These are phyloP conservation scores for Themeda triandra DNA, from an alignment of 176 grass and related monocot genomes.

Conservation along the genomic window DNA sequence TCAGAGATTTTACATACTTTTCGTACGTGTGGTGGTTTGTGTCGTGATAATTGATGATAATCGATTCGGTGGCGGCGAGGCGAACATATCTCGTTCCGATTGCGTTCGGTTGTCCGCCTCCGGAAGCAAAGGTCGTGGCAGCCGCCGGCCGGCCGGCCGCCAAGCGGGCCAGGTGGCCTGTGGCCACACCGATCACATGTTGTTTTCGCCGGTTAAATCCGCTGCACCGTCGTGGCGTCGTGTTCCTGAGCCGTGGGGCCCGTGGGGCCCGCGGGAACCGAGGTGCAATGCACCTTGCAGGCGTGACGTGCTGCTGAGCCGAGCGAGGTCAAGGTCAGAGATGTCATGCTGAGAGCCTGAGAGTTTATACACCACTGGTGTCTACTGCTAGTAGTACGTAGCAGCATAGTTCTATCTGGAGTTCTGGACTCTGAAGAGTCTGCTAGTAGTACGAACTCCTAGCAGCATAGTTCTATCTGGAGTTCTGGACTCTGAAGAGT, in stretches of 20 bases:
- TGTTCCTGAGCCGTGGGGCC: neutral
- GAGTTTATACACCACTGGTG: neutral
- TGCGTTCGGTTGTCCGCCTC: neutral
- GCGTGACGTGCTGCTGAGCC: neutral
- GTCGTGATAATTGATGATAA: neutral
- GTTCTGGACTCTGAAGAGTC: no score
- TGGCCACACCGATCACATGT: slow-evolving; percentile 21
- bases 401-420: no score
- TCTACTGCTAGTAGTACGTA: no score
- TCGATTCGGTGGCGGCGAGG: neutral
- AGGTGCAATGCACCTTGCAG: neutral
- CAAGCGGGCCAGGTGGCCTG: neutral
- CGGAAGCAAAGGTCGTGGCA: slow-evolving; percentile 25
- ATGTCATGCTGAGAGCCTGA: slow-evolving; percentile 2
- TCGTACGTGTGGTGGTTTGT: neutral
- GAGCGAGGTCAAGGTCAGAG: slow-evolving; percentile 26
- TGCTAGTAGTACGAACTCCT: no score
- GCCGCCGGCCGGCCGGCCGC: neutral
- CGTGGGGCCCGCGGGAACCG: neutral
- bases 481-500: neutral
- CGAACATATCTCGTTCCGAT: neutral
- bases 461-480: no score
- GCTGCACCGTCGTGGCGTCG: neutral
- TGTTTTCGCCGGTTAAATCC: slow-evolving; percentile 3
- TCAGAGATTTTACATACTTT: neutral